Percentiles rank a stretch among this genome's conserved stretches.
phyloP scores from a whole-genome alignment of 2,329 filamentous ascomycete species.

The Sclerotinia nivalis region DNA sequence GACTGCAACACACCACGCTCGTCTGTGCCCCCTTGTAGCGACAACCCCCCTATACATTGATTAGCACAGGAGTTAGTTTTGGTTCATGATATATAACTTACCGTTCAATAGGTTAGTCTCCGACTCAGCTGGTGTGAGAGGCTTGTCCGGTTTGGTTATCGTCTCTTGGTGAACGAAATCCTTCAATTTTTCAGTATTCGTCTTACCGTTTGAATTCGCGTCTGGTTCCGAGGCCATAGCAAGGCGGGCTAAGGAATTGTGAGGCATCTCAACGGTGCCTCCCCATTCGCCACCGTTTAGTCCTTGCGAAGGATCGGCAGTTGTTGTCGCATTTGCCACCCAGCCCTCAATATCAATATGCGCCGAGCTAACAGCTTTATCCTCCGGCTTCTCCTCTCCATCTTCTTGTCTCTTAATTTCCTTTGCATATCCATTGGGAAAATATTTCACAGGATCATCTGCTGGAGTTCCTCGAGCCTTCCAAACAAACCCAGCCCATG shows the following conservation, averaged over 20 bases:
- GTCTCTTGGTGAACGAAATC: not conserved
- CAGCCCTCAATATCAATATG: constrained; percentile 16
- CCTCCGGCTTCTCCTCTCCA: not conserved
- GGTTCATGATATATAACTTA: not conserved
- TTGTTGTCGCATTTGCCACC: constrained; percentile 13
- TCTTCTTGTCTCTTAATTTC: constrained; percentile 15
- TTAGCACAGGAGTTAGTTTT: not conserved
- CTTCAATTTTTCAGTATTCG: not conserved
- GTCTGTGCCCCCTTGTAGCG: not conserved
- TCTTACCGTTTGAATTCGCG: not conserved
- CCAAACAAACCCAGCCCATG: constrained; percentile 29
- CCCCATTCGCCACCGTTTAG: not conserved
- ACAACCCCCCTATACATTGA: not conserved
- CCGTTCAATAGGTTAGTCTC: not conserved
- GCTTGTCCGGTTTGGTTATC: not conserved
- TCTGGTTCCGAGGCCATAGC: not conserved
- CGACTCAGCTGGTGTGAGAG: not conserved
- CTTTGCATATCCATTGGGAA: constrained; percentile 6
- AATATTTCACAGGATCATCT: constrained; percentile 27
- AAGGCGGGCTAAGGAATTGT: constrained; percentile 8
- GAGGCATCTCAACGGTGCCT: not conserved
- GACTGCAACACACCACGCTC: not conserved
- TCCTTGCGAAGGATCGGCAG: constrained; percentile 1
- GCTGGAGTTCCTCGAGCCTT: constrained; percentile 22
- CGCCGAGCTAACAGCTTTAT: not conserved